phyloP scores from a whole-genome alignment of 148 eudicot genomes.

The Cornus kousa region DNA sequence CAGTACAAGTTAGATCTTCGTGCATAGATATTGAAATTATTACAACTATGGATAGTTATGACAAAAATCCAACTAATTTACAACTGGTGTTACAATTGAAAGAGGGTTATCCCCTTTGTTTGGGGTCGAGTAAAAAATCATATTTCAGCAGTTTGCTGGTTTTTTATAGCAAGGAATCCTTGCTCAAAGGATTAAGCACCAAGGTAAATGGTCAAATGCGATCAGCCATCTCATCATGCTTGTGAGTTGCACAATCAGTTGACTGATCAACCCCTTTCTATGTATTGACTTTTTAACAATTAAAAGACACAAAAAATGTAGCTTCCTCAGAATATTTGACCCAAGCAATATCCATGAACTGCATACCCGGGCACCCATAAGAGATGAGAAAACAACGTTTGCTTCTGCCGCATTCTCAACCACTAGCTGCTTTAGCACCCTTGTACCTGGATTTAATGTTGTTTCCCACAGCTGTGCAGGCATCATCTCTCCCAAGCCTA shows the following conservation, averaged over 20 bases:
- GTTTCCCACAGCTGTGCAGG: slow-evolving; percentile 95
- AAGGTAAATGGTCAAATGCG: background rate
- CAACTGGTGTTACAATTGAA: background rate
- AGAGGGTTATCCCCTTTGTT: background rate
- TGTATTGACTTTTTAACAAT: background rate
- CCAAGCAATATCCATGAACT: background rate
- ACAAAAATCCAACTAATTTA: background rate
- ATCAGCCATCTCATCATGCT: background rate
- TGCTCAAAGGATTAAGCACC: background rate
- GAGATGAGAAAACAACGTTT: slow-evolving; percentile 82
- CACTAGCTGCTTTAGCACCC: slow-evolving; percentile 74
- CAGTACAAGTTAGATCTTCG: background rate
- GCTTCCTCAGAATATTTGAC: background rate
- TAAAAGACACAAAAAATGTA: no score
- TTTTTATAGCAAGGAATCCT: background rate
- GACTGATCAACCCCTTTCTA: background rate
- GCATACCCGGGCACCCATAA: slow-evolving; percentile 91
- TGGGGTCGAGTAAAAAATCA: background rate
- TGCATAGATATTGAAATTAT: background rate
- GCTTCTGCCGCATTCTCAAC: slow-evolving; percentile 96
- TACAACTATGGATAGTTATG: background rate
- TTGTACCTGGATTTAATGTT: slow-evolving; percentile 74
- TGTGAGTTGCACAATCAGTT: background rate
- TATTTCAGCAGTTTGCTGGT: background rate
- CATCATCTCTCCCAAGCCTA: slow-evolving; percentile 99